Evolutionary conservation across 257 asterid species (phyloP).

Genomic region (Mitragyna speciosa): DNA sequence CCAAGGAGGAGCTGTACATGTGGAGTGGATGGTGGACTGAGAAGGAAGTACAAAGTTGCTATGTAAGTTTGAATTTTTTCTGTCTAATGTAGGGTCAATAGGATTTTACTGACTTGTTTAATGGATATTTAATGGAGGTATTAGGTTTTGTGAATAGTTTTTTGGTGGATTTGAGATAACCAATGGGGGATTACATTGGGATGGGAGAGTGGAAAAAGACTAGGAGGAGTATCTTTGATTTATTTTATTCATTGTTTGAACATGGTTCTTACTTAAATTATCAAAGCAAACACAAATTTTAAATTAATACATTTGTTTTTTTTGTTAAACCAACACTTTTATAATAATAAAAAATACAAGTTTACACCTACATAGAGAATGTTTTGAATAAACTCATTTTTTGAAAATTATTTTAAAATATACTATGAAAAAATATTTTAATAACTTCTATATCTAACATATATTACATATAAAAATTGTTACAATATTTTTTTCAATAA

Average conservation of each 20-base stretch:
- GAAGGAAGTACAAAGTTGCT: conserved; percentile 9
- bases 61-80: conserved; percentile 40
- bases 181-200: conserved; percentile 35
- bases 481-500: no score
- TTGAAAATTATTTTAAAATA: no score
- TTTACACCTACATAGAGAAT: no score
- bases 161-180: conserved; percentile 11
- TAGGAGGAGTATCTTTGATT: conserved; percentile 26
- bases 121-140: not conserved
- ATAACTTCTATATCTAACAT: no score
- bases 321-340: no score
- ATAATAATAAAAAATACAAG: no score
- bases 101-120: not conserved
- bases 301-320: not conserved
- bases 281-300: not conserved
- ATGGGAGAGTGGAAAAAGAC: conserved; percentile 28
- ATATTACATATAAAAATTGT: not conserved
- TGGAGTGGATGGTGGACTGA: conserved; percentile 16
- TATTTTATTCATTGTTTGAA: conserved; percentile 35
- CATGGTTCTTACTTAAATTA: conserved; percentile 21
- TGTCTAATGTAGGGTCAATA: conserved; percentile 17
- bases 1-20: conserved; percentile 39
- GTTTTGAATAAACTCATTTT: no score
- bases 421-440: no score
- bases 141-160: conserved; percentile 14